Evolutionary conservation across 2,329 filamentous ascomycete genomes (phyloP), one percentile per base, ranked within the genome.

Genomic region (Apiospora phragmitis): DNA sequence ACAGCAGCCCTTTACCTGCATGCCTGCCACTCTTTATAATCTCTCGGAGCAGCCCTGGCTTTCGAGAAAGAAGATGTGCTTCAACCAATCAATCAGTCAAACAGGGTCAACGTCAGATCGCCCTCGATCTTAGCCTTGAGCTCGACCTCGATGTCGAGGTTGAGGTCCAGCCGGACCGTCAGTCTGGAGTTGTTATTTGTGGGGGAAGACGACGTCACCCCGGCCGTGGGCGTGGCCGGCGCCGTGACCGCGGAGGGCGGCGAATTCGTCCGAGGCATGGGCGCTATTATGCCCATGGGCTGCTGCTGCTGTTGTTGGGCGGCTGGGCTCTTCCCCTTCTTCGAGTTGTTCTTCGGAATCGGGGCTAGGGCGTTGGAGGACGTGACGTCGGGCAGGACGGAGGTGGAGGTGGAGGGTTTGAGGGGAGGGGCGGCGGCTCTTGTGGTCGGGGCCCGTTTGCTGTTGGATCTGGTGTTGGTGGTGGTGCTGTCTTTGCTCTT

Each of bases 111-210:
- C 38, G 93, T 94, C 74, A 97, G 83, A 83, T 97, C 94, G 77
- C 94, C 94, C 76, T 94, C 91, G 74, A 96, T 94, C 81, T 91
- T 91, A 26, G 93, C 93, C 86, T 96, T 96, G 72, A 96, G 87
- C 77, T 94, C 92, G 73, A 96, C 93, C 81, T 96, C 93, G 68
- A 96, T 87, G 75, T 96, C 93, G 70, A 96, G 85, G 80, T 96
- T 96, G 70, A 94, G 85, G 78, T 96, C 93, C 24, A 96, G 83
- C 65, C 42, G 38, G 38, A 67, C 65, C n/a, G 65, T 67, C 38
- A 67, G 65, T 41, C 24, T 5, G 24, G 65, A 42, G 14, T 67
- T 45, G 65, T 66, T 35, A 1, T n/a, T 7, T 16, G 11, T 21
- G 18, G 21, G 7, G 4, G 11, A 6, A 0, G 41, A 1, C 38